Evolutionary conservation across 2,329 filamentous ascomycete species (phyloP).

Genomic region (Fusarium foetens): DNA sequence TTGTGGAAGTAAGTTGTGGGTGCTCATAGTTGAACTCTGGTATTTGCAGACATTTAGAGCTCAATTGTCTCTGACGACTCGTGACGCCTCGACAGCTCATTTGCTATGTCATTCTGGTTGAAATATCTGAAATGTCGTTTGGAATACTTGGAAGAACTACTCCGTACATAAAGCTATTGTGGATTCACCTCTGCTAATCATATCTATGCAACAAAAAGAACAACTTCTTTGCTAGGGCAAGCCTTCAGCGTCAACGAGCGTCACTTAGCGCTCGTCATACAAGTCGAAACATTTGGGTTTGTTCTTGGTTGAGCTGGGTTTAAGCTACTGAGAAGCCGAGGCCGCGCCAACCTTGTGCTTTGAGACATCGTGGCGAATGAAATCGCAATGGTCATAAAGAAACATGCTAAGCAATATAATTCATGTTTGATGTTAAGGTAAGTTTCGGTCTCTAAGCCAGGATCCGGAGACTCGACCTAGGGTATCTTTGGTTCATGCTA

Average conservation of each 20-base stretch:
- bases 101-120: neutral
- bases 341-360: neutral
- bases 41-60: neutral
- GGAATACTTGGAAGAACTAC: neutral
- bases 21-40: neutral
- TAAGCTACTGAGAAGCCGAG: neutral
- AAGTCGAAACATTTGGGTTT: neutral
- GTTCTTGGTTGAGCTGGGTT: neutral
- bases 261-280: neutral
- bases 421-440: conserved; percentile 36
- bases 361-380: neutral
- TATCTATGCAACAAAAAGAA: neutral
- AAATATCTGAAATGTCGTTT: neutral
- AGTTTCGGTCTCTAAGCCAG: conserved; percentile 42
- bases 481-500: conserved; percentile 44
- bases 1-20: neutral
- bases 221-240: neutral
- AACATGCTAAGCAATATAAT: conserved; percentile 12
- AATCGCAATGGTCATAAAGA: neutral
- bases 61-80: neutral
- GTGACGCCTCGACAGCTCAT: neutral
- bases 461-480: conserved; percentile 42
- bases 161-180: neutral
- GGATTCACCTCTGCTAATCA: neutral
- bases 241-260: neutral